Base-by-base conservation (phyloP, 805 yeast species). In the Spencermartinsiella europaea region DNA sequence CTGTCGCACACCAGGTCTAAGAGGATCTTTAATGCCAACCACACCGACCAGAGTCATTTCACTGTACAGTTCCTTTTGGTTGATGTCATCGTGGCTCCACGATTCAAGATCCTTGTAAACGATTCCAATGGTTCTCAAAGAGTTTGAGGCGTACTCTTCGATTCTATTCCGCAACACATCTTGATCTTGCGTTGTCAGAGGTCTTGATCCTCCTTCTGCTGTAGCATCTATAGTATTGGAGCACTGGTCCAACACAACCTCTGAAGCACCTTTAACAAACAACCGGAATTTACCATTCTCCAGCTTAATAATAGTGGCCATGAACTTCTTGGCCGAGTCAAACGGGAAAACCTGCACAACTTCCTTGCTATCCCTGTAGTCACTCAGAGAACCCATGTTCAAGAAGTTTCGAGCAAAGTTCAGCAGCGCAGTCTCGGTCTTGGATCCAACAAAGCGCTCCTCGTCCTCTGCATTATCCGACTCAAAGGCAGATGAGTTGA, bases 11-110 rank as follows among this genome's bases (percentile, higher is more conserved):
- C 96, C 97, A 3, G 76, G 77, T 57, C 97, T 81, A 49, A 93
- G 73, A 0, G 99, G 99, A 68, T 93, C 99, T 69, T 88, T 91
- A 59, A 93, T 87, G 53, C 98, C 99, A 35, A 90, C 89, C 36
- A 91, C 68, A 44, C 82, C 80, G 60, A 91, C 83, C 34, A 89
- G 70, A 2, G 73, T 66, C 47, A 85, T 67, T 22, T 55, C 57
- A 7, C 40, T 35, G 35, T 56, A 57, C 15, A 57, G 45, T 12
- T 56, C 55, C 4, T 39, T 52, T 20, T 57, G 52, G 4, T 56
- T 51, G 1, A 56, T 34, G 15, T 57, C 58, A 5, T 61, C 62
- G 3, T 36, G 46, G 7, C 33, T 19, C 27, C 28, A 36, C 31
- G 20, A 25, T 21, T 68, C 61, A 58, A 80, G 81, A 60, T 86